These are phyloP conservation scores for Camelina hispida DNA, from an alignment of 345 rosid species.

Conservation along the genomic window DNA sequence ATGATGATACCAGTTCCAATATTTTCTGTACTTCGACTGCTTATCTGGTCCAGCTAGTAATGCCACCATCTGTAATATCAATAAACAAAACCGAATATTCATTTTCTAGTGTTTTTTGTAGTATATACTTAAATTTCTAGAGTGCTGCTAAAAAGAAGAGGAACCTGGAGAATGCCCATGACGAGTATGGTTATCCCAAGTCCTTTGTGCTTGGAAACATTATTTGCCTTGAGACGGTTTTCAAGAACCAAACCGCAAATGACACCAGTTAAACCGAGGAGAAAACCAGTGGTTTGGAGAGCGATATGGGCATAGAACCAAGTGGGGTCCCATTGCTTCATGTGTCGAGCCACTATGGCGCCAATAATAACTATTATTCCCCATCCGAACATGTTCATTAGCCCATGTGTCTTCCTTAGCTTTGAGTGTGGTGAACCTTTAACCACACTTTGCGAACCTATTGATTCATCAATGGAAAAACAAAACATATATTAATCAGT, in stretches of 20 bases:
- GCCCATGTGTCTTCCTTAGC: constrained; percentile 75
- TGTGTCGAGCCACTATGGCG: constrained; percentile 60
- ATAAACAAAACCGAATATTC: constrained; percentile 10
- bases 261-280: constrained; percentile 63
- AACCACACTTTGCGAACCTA: constrained; percentile 43
- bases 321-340: constrained; percentile 63
- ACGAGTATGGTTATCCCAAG: constrained; percentile 75
- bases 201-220: constrained; percentile 65
- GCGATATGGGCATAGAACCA: constrained; percentile 73
- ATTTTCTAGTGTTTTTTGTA: neutral
- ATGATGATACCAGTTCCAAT: constrained; percentile 89
- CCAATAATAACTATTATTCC: constrained; percentile 74
- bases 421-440: constrained; percentile 40
- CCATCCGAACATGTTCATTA: constrained; percentile 78
- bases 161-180: constrained; percentile 82
- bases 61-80: constrained; percentile 55
- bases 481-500: neutral
- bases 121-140: neutral
- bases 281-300: constrained; percentile 60
- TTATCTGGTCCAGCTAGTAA: constrained; percentile 67
- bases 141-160: neutral
- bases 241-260: constrained; percentile 65
- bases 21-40: constrained; percentile 60
- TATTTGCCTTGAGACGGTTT: constrained; percentile 42
- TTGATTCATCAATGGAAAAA: neutral